Conservation (phyloP, 495 filamentous ascomycete genomes). For the Trichoderma reesei region DNA sequence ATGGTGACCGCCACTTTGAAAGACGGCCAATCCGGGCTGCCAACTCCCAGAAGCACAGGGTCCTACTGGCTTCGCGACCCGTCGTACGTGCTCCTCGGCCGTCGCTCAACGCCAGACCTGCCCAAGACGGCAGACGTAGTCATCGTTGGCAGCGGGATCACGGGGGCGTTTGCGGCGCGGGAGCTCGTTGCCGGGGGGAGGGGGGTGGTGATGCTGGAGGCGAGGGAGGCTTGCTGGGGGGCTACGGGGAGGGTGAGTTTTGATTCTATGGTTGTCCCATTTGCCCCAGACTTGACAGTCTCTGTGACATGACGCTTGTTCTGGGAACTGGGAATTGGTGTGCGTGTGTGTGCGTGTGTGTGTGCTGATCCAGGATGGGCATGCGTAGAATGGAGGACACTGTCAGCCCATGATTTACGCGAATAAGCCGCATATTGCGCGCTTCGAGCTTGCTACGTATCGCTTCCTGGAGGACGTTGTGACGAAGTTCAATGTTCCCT, state of each 20-base stretch:
- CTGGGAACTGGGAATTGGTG: background rate
- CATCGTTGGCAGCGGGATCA: constrained; percentile 66
- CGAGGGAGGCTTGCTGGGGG: constrained; percentile 67
- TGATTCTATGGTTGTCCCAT: background rate
- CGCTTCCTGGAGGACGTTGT: constrained; percentile 42
- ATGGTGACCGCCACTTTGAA: background rate
- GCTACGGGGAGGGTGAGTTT: constrained; percentile 60
- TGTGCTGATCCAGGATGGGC: background rate
- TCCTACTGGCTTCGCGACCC: constrained; percentile 67
- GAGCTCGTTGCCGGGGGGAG: constrained; percentile 38
- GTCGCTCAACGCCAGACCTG: constrained; percentile 49
- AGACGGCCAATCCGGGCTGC: constrained; percentile 35
- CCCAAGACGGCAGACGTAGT: constrained; percentile 54
- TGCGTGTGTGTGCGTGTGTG: background rate
- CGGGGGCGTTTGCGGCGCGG: constrained; percentile 55
- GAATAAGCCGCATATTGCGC: constrained; percentile 38
- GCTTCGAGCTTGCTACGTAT: constrained; percentile 57
- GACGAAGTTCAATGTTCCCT: constrained; percentile 42
- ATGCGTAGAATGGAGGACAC: constrained; percentile 59
- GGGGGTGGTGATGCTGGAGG: constrained; percentile 65
- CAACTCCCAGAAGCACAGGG: constrained; percentile 44
- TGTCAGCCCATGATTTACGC: constrained; percentile 56
- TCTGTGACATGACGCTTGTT: background rate
- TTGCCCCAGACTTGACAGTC: background rate
- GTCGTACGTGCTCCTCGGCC: constrained; percentile 45